Evolutionary conservation across 305 asterid genomes (phyloP), one percentile per base, ranked within the genome.

Genomic region (Coffea humblotiana): DNA sequence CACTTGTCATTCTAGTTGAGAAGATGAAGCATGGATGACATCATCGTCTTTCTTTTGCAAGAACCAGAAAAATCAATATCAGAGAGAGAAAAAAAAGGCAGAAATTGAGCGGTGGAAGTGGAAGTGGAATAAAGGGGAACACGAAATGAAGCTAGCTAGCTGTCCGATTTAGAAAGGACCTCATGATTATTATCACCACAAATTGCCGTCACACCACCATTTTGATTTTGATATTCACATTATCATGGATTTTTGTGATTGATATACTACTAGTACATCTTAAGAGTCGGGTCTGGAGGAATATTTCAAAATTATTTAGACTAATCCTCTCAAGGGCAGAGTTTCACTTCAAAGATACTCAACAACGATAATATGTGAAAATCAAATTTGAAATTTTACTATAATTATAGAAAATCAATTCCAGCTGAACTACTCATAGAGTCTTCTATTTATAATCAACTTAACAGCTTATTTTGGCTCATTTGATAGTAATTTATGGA

Each of bases 311-410:
- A 32, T 32, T 32, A 32, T 32, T 2, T 2, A 32, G 2, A 32
- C 32, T 32, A 32, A 32, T 1, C 32, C 32, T 0, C 1, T 1
- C 1, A 29, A 1, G 32, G 32, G 32, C 32, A 32, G 2, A 32
- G 32, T 32, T 32, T 32, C 32, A 1, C 32, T 1, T 32, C 32
- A 32, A 32, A 32, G 32, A 32, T 32, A 32, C 32, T 1, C 32
- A 32, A 1, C 0, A 32, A 32, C 1, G 2, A 0, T 32, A 32
- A 1, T 1, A 32, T 2, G 32, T 32, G 32, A 1, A 0, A 1
- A 0, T 32, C 32, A 2, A 32, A 32, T 1, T 32, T 32, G 32
- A 0, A 0, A 32, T 1, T 2, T 32, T 32, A 32, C 32, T 32
- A 0, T 1, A 32, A 32, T 2, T 32, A 32, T 32, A 32, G 32